Conservation (phyloP, 192 early-diverging fungal genomes). For the Coemansia sp. region DNA sequence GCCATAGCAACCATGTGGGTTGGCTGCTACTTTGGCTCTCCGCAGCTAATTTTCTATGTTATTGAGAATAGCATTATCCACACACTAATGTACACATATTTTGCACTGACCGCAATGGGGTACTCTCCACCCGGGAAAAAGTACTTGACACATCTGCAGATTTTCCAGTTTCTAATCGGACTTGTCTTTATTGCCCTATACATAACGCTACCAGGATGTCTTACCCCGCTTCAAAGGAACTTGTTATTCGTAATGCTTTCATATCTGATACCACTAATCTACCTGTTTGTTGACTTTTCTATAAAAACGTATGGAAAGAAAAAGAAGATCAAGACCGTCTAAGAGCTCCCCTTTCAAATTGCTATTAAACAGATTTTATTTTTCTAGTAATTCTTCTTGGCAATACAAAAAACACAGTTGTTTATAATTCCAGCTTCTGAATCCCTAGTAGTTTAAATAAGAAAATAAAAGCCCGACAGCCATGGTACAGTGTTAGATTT, state of each 20-base stretch:
- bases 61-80: constrained; percentile 82
- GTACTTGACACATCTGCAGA: constrained; percentile 82
- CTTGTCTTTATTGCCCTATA: constrained; percentile 66
- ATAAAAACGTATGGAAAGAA: constrained; percentile 66
- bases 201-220: constrained; percentile 64
- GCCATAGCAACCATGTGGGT: constrained; percentile 90
- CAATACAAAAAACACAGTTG: not conserved
- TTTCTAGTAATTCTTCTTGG: not conserved
- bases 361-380: not conserved
- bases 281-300: constrained; percentile 82
- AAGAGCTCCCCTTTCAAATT: not conserved
- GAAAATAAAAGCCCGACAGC: too few relatives aligned
- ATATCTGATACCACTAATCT: constrained; percentile 76
- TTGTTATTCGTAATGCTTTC: constrained; percentile 68
- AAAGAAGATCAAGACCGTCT: constrained; percentile 36
- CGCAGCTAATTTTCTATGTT: constrained; percentile 82
- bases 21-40: constrained; percentile 75
- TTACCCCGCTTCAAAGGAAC: constrained; percentile 60
- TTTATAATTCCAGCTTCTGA: not conserved
- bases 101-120: constrained; percentile 72
- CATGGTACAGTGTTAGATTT: too few relatives aligned
- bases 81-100: constrained; percentile 86
- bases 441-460: too few relatives aligned
- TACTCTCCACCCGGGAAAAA: constrained; percentile 77
- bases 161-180: constrained; percentile 81